These are phyloP conservation scores for Aquilaria yunnanensis DNA, from an alignment of 345 rosid genomes.

Conservation along the genomic window DNA sequence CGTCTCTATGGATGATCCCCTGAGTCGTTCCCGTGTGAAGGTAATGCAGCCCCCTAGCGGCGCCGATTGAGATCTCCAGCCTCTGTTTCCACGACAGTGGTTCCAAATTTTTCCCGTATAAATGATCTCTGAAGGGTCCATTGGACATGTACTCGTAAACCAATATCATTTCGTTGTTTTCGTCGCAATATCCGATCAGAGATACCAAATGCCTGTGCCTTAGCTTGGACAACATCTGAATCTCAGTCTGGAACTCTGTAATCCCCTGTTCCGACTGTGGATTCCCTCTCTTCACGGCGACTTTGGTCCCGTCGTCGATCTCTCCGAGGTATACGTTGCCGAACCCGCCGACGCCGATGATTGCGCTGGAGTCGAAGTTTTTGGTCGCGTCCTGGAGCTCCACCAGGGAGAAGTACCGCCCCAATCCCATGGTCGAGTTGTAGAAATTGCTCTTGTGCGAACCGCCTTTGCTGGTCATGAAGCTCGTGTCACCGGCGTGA, in stretches of 20 bases:
- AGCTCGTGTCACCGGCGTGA: not conserved
- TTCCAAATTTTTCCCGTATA: not conserved
- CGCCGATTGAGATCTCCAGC: not conserved
- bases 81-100: slow-evolving; percentile 4
- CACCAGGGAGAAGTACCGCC: not conserved
- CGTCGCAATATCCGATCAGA: slow-evolving; percentile 6
- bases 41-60: slow-evolving; percentile 4
- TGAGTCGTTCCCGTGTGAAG: slow-evolving; percentile 1
- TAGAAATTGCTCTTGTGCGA: too few relatives aligned
- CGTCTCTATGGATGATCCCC: not conserved
- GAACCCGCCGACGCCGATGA: not conserved
- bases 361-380: not conserved
- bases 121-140: not conserved
- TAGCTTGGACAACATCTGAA: not conserved
- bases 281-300: slow-evolving; percentile 1
- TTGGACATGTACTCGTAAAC: slow-evolving; percentile 7
- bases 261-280: not conserved
- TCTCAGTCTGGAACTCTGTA: not conserved
- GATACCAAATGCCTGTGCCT: slow-evolving; percentile 4
- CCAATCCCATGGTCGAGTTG: too few relatives aligned
- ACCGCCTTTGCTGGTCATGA: not conserved
- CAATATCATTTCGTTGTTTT: not conserved
- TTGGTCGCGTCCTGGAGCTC: slow-evolving; percentile 6
- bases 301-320: not conserved
- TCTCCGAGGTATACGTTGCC: slow-evolving; percentile 7